These are phyloP conservation scores for Leucosporidium scottii DNA, from an alignment of 768 basidiomycete species.

Conservation along the genomic window DNA sequence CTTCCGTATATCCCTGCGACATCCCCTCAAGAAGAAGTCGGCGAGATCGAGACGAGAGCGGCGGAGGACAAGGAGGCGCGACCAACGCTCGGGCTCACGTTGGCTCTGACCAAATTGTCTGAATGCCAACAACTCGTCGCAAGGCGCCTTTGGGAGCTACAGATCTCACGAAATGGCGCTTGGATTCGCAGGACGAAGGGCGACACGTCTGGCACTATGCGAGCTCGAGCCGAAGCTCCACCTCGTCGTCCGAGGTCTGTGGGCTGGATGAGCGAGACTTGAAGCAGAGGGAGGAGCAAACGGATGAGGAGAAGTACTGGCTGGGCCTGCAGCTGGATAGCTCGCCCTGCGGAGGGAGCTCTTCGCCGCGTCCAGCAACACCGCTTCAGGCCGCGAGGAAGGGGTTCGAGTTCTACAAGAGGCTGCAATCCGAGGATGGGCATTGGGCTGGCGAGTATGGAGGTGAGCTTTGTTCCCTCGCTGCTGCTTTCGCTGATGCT, in stretches of 20 bases:
- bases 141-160: not conserved
- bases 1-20: conserved; percentile 17
- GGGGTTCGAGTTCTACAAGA: conserved; percentile 75
- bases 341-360: not conserved
- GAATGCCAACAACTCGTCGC: not conserved
- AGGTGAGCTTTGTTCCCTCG: conserved; percentile 14
- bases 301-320: conserved; percentile 79
- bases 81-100: not conserved
- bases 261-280: not conserved
- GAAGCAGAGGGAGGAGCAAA: conserved; percentile 53
- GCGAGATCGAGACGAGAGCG: not conserved
- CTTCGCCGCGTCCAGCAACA: not conserved
- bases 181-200: conserved; percentile 54
- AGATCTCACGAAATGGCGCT: not conserved
- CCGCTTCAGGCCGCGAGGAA: conserved; percentile 34
- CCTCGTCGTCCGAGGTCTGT: not conserved
- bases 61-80: not conserved
- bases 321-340: conserved; percentile 59
- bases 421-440: conserved; percentile 80
- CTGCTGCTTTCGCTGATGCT: conserved; percentile 43
- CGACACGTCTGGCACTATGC: conserved; percentile 82
- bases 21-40: not conserved
- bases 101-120: not conserved
- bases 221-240: not conserved
- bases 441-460: conserved; percentile 66